Conservation (phyloP, 495 filamentous ascomycete species). For the Chaetomium tenue region DNA sequence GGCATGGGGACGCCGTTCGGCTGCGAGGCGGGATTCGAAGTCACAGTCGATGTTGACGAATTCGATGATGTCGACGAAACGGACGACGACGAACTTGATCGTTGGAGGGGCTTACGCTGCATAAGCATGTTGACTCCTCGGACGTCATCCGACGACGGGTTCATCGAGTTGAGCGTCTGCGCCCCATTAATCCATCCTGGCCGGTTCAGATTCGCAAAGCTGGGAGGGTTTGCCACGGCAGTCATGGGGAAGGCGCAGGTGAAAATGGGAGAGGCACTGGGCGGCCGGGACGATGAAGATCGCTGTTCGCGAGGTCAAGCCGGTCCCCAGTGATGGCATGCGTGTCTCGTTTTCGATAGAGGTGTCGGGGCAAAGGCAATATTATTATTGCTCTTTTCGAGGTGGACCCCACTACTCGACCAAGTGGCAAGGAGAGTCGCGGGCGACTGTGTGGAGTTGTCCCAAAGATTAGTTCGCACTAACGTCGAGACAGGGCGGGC, state of each 20-base stretch:
- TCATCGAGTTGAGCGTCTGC: conserved; percentile 75
- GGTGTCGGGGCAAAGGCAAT: conserved; percentile 3
- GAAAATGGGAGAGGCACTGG: conserved; percentile 22
- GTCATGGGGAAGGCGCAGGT: conserved; percentile 64
- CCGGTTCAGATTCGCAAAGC: conserved; percentile 68
- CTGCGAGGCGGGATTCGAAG: conserved; percentile 34
- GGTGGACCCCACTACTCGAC: conserved; percentile 12
- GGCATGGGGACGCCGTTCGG: conserved; percentile 38
- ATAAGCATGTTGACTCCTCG: conserved; percentile 73
- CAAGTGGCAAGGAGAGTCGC: conserved; percentile 16
- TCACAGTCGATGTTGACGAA: conserved; percentile 60
- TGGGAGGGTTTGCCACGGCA: conserved; percentile 91
- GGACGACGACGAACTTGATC: conserved; percentile 86
- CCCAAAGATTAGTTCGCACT: conserved; percentile 26
- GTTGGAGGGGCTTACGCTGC: conserved; percentile 78
- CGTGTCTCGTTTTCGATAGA: conserved; percentile 16
- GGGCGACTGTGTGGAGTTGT: conserved; percentile 24
- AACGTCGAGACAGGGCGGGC: conserved; percentile 20
- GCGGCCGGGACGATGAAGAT: conserved; percentile 42
- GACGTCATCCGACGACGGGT: conserved; percentile 70
- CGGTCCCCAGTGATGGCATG: conserved; percentile 21
- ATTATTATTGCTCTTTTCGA: conserved; percentile 22
- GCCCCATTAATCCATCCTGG: conserved; percentile 72
- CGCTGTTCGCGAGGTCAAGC: conserved; percentile 25
- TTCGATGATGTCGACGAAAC: conserved; percentile 66